Evolutionary conservation across 2,329 filamentous ascomycete genomes (phyloP), one percentile per base, ranked within the genome.

Genomic region (Colletotrichum sp.): DNA sequence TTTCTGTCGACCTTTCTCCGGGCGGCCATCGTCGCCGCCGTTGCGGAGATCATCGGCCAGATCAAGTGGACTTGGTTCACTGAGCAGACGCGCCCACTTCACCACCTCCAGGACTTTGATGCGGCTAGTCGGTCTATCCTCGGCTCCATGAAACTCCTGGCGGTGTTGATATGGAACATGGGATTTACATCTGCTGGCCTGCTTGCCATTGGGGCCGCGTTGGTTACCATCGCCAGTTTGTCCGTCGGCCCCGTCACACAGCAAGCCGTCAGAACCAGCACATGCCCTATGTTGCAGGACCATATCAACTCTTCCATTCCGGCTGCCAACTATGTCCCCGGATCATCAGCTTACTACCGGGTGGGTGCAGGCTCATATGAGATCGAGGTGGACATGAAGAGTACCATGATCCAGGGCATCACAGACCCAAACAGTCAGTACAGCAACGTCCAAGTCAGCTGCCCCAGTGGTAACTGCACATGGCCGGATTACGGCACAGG

Each of bases 21-120:
- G 5, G 78, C 81, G n/a, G 73, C 80, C 8, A 79, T 84, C 66
- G 78, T 82, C 0, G 79, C 81, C 36, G 79, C 78, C 12, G 78
- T 82, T 10, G 80, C 82, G 1, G 81, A 82, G 71, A 78, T 83
- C 52, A 81, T 84, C 64, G 80, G 81, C 34, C 83, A 84, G 72
- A 76, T 80, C 64, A 83, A 84, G 49, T 84, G 82, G 82, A 73
- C 70, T 2, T 83, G 82, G 81, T 83, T 83, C 65, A 76, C 80
- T 16, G 75, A 80, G 44, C 77, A 77, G 6, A 77, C 77, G 3
- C 79, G 81, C 18, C 80, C 81, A 1, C 72, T 84, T 8, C 77
- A 78, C 59, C 79, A 83, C 34, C 77, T 83, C 6, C 79, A 83
- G 36, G 78, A 80, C 62, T 83, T 83, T 26, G 82, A 84, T 59